These are phyloP conservation scores for Kluyveromyces siamensis DNA, from an alignment of 805 yeast species.

Conservation along the genomic window DNA sequence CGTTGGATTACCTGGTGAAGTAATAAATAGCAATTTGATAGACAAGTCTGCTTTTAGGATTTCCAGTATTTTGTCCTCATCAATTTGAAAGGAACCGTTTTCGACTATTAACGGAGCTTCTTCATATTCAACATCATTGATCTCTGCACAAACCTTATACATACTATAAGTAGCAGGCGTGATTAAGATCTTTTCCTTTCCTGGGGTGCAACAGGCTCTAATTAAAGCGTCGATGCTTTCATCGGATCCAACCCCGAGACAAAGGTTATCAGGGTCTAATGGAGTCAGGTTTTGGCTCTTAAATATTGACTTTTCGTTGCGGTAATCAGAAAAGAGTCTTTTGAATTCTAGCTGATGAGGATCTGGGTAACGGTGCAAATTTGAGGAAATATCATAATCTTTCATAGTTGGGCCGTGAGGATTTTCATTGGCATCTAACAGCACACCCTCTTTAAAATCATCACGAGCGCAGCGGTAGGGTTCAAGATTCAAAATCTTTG, in stretches of 20 bases:
- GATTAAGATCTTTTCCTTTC: slow-evolving; percentile 67
- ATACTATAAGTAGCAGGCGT: slow-evolving; percentile 98
- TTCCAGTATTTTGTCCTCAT: slow-evolving; percentile 44
- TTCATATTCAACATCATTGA: slow-evolving; percentile 77
- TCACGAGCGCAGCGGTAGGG: slow-evolving; percentile 97
- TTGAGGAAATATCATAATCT: slow-evolving; percentile 39
- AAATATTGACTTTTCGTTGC: slow-evolving; percentile 38
- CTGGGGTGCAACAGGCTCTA: slow-evolving; percentile 77
- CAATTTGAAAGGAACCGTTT: slow-evolving; percentile 55
- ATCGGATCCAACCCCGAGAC: slow-evolving; percentile 95
- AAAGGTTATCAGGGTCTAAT: slow-evolving; percentile 58
- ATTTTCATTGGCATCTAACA: slow-evolving; percentile 94
- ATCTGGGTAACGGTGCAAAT: slow-evolving; percentile 89
- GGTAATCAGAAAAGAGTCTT: slow-evolving; percentile 55
- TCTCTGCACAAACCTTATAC: slow-evolving; percentile 85
- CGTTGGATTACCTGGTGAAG: slow-evolving; percentile 98
- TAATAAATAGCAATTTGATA: slow-evolving; percentile 72
- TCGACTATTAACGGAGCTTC: slow-evolving; percentile 54
- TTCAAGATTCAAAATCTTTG: slow-evolving; percentile 71
- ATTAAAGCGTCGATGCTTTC: slow-evolving; percentile 87
- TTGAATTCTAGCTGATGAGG: slow-evolving; percentile 85
- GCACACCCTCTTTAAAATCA: slow-evolving; percentile 79
- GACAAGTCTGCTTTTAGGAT: slow-evolving; percentile 44
- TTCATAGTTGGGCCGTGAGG: slow-evolving; percentile 79
- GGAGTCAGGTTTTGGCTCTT: slow-evolving; percentile 14